phyloP scores from a whole-genome alignment of 208 protist species.

The Crithidia expoeki region DNA sequence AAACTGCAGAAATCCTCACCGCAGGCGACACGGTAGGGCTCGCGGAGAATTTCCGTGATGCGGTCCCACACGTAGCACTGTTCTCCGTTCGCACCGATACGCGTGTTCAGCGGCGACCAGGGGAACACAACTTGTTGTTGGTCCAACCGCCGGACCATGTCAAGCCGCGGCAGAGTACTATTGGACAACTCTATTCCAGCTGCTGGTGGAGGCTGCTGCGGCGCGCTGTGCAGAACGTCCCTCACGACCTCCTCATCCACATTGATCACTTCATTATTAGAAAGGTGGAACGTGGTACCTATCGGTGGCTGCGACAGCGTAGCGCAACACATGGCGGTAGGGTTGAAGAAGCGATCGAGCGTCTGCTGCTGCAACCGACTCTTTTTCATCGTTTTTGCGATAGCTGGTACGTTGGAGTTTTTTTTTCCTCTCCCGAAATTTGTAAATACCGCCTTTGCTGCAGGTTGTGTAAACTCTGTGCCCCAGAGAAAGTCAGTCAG shows the following conservation, averaged over 20 bases:
- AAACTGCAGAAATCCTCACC: constrained; percentile 42
- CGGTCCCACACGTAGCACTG: constrained; percentile 30
- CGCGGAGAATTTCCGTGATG: constrained; percentile 28
- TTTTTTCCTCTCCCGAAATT: neutral
- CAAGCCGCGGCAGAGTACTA: neutral
- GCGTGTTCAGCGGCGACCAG: constrained; percentile 33
- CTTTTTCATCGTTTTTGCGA: neutral
- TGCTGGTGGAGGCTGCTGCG: neutral
- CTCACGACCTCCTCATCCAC: constrained; percentile 18
- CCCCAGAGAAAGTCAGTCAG: too few relatives aligned
- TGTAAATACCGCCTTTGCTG: too few relatives aligned
- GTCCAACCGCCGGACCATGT: constrained; percentile 4
- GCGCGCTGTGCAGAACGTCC: neutral
- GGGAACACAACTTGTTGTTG: constrained; percentile 43
- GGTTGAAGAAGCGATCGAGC: constrained; percentile 19
- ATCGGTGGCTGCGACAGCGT: constrained; percentile 1
- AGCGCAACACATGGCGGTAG: neutral
- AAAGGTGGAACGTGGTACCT: neutral
- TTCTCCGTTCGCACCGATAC: neutral
- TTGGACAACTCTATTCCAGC: neutral
- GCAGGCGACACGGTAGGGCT: neutral
- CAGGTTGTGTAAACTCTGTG: too few relatives aligned
- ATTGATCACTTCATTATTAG: constrained; percentile 10
- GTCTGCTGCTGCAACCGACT: constrained; percentile 18
- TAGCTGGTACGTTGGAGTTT: neutral